phyloP scores from a whole-genome alignment of 768 basidiomycete genomes.

The Mycena pura region DNA sequence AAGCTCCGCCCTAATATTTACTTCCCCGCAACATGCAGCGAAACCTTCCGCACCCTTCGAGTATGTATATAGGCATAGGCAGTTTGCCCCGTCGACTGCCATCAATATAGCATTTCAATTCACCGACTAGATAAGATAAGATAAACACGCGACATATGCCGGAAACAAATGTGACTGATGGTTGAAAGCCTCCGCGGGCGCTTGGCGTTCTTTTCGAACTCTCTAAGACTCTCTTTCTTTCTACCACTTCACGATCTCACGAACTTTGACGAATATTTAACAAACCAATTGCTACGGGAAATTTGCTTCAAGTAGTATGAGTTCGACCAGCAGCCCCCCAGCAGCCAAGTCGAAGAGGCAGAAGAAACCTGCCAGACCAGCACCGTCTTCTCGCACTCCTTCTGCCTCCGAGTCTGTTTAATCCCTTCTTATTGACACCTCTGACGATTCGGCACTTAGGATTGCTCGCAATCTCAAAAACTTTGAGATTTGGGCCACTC shows the following conservation, averaged over 20 bases:
- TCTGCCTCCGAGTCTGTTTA: slow-evolving; percentile 54
- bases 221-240: not conserved
- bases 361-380: slow-evolving; percentile 20
- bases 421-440: not conserved
- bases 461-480: slow-evolving; percentile 54
- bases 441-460: slow-evolving; percentile 32
- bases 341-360: slow-evolving; percentile 16
- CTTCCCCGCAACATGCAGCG: too few species aligned
- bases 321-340: slow-evolving; percentile 21
- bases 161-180: too few species aligned
- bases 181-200: too few species aligned
- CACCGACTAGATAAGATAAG: not conserved
- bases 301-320: slow-evolving; percentile 12
- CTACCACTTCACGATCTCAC: slow-evolving; percentile 6
- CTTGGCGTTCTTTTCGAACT: not conserved
- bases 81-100: too few species aligned
- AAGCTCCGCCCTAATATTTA: too few species aligned
- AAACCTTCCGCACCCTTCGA: too few species aligned
- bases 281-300: not conserved
- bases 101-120: too few species aligned
- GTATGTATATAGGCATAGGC: too few species aligned
- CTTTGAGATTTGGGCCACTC: slow-evolving; percentile 59
- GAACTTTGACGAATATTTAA: slow-evolving; percentile 7
- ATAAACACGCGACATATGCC: too few species aligned
- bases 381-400: slow-evolving; percentile 38